These are phyloP conservation scores for Brassica rapa DNA, from an alignment of 345 rosid species.

Conservation along the genomic window DNA sequence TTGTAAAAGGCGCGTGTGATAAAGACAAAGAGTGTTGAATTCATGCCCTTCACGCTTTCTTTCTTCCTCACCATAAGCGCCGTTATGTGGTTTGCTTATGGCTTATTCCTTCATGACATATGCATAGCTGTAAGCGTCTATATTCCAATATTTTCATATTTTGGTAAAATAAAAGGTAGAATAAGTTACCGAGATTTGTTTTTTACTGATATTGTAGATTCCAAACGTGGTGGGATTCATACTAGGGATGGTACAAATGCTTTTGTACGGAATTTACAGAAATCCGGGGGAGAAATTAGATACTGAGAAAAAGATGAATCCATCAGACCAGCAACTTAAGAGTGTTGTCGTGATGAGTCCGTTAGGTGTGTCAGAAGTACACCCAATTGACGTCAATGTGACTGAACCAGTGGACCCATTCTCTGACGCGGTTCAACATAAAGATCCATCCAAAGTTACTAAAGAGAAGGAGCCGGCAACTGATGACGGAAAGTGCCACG, in stretches of 20 bases:
- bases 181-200: not conserved
- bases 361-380: conserved; percentile 45
- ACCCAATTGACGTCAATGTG: conserved; percentile 25
- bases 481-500: conserved; percentile 32
- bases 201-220: conserved; percentile 44
- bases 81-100: conserved; percentile 78
- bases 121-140: conserved; percentile 70
- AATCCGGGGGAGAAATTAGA: conserved; percentile 36
- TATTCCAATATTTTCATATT: not conserved
- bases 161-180: not conserved
- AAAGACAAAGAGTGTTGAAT: conserved; percentile 80
- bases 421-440: conserved; percentile 27
- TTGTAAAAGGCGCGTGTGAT: conserved; percentile 61
- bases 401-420: conserved; percentile 22
- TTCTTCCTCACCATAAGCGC: conserved; percentile 84
- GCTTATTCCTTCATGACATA: conserved; percentile 55
- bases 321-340: conserved; percentile 43
- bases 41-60: conserved; percentile 86
- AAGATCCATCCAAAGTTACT: conserved; percentile 32
- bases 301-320: conserved; percentile 31
- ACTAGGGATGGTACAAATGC: conserved; percentile 76
- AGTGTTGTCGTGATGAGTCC: conserved; percentile 41
- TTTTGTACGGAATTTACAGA: conserved; percentile 57
- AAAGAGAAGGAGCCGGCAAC: conserved; percentile 29
- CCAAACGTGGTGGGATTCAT: conserved; percentile 76